Conservation (phyloP, 2,329 filamentous ascomycete genomes). For the Grosmannia clavigera region DNA sequence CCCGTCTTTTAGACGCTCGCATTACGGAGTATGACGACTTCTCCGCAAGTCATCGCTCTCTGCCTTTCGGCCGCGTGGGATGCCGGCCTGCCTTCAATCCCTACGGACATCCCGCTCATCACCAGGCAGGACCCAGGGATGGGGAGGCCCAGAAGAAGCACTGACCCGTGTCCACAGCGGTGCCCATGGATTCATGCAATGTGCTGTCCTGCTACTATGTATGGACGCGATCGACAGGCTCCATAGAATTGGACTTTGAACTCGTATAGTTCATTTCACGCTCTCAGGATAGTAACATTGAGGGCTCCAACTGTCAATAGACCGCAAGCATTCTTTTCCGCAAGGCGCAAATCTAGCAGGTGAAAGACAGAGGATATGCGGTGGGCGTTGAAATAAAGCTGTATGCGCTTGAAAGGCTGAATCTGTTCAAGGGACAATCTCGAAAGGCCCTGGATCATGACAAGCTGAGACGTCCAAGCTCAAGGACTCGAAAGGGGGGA, state of each 20-base stretch:
- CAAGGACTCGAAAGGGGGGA: too few species aligned
- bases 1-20: neutral
- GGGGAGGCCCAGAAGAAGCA: neutral
- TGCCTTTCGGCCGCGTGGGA: neutral
- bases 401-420: too few species aligned
- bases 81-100: neutral
- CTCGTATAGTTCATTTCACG: neutral
- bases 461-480: too few species aligned
- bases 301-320: too few species aligned
- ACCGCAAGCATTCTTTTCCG: too few species aligned
- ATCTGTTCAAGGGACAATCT: too few species aligned
- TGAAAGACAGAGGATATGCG: too few species aligned
- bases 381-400: too few species aligned
- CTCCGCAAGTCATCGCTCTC: neutral
- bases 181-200: neutral
- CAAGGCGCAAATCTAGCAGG: too few species aligned
- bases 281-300: too few species aligned
- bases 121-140: neutral
- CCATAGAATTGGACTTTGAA: neutral
- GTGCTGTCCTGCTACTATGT: neutral
- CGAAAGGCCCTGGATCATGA: too few species aligned
- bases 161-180: neutral
- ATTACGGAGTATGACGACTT: neutral
- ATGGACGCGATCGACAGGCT: neutral
- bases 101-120: neutral